These are phyloP conservation scores for Solanum paucissectum DNA, from an alignment of 257 asterid species.

Conservation along the genomic window DNA sequence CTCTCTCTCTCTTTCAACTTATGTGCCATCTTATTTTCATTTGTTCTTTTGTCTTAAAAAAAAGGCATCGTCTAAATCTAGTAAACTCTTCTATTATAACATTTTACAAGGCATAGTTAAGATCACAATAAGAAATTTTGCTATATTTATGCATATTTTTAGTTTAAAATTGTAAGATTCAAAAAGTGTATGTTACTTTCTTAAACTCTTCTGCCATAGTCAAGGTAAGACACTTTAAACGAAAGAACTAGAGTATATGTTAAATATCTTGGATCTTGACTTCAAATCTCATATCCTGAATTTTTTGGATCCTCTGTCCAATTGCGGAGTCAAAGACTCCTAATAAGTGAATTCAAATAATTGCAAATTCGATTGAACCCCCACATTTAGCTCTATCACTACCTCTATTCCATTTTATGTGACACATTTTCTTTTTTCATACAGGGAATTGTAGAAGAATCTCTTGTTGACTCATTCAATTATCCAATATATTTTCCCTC, in stretches of 20 bases:
- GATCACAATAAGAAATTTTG: not conserved
- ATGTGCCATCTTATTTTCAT: not conserved
- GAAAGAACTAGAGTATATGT: not conserved
- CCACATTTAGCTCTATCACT: not conserved
- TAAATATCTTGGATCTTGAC: not conserved
- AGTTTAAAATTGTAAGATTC: not conserved
- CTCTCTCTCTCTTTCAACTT: not conserved
- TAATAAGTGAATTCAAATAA: not conserved
- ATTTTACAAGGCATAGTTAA: not conserved
- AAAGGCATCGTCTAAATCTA: not conserved
- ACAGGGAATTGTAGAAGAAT: not conserved
- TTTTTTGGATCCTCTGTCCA: not conserved
- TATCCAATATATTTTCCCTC: not conserved
- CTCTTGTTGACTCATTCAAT: not conserved
- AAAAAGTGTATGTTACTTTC: not conserved
- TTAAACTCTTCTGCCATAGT: not conserved
- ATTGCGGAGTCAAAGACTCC: not conserved
- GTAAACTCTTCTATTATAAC: not conserved
- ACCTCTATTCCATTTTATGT: not conserved
- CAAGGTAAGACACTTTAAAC: not conserved
- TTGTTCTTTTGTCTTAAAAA: not conserved
- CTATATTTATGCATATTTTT: not conserved
- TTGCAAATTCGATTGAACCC: not conserved
- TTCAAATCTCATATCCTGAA: not conserved
- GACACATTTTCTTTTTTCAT: not conserved